Evolutionary conservation across 2,329 filamentous ascomycete species (phyloP).

Genomic region (Venturia pyrina): DNA sequence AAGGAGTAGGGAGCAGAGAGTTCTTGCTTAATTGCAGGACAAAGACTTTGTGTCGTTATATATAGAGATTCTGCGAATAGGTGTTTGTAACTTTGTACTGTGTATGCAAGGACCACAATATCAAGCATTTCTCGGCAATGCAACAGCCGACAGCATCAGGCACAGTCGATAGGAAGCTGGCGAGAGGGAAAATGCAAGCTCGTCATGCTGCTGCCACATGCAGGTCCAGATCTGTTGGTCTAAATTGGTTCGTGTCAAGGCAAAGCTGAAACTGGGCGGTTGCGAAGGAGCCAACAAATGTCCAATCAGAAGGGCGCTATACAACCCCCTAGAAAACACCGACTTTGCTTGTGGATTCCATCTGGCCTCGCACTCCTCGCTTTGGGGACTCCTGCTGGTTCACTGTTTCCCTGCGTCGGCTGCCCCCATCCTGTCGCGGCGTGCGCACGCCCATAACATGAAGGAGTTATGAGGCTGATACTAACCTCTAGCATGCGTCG

Average conservation of each 20-base stretch:
- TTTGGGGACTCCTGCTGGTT: not conserved
- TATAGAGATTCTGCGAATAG: not conserved
- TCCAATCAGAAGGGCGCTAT: not conserved
- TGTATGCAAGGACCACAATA: not conserved
- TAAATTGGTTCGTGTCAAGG: not conserved
- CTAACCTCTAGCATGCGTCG: constrained; percentile 1
- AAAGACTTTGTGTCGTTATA: not conserved
- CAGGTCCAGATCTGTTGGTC: not conserved
- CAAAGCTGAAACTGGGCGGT: not conserved
- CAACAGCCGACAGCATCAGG: not conserved
- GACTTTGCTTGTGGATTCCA: not conserved
- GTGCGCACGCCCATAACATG: not conserved
- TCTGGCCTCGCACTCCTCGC: not conserved
- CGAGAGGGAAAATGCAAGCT: not conserved
- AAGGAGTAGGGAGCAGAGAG: not conserved
- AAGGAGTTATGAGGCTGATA: constrained; percentile 5
- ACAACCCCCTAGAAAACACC: not conserved
- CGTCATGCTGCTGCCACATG: not conserved
- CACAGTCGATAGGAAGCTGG: not conserved
- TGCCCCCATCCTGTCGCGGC: not conserved
- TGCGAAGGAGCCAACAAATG: not conserved
- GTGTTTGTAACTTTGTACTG: not conserved
- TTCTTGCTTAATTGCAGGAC: not conserved
- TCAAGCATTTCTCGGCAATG: not conserved
- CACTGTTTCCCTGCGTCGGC: not conserved